Evolutionary conservation across 768 basidiomycete genomes (phyloP).

Genomic region (Boletus subcaerulescens): DNA sequence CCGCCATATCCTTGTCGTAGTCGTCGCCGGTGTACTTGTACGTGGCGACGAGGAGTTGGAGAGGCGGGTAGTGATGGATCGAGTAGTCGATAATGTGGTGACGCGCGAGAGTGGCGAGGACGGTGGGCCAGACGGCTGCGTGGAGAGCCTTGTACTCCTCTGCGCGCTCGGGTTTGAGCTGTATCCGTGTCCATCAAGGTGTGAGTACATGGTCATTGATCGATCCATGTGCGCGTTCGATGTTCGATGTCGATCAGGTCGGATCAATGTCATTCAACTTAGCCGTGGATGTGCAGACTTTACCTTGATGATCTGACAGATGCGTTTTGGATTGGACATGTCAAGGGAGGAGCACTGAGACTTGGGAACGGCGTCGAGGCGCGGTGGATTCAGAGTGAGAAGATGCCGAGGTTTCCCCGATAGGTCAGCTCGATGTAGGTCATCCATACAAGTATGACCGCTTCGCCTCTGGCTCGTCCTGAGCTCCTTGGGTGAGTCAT

Average conservation of each 20-base stretch:
- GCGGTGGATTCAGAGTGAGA: no score
- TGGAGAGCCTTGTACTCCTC: slow-evolving; percentile 60
- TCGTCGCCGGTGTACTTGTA: slow-evolving; percentile 73
- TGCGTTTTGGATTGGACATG: slow-evolving; percentile 39
- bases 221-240: no score
- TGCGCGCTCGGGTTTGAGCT: slow-evolving; percentile 54
- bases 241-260: no score
- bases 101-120: slow-evolving; percentile 58
- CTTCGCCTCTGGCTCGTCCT: no score
- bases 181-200: background rate
- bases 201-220: background rate
- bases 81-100: slow-evolving; percentile 74
- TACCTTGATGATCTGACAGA: slow-evolving; percentile 75
- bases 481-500: no score
- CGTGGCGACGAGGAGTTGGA: slow-evolving; percentile 69
- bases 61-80: slow-evolving; percentile 63
- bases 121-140: slow-evolving; percentile 63
- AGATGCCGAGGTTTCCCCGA: no score
- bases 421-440: no score
- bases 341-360: no score
- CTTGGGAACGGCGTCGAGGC: no score
- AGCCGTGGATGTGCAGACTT: background rate
- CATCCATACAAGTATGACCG: no score
- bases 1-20: slow-evolving; percentile 64
- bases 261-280: no score